phyloP scores from a whole-genome alignment of 2,329 filamentous ascomycete genomes.

The Pseudocercospora crystallina region DNA sequence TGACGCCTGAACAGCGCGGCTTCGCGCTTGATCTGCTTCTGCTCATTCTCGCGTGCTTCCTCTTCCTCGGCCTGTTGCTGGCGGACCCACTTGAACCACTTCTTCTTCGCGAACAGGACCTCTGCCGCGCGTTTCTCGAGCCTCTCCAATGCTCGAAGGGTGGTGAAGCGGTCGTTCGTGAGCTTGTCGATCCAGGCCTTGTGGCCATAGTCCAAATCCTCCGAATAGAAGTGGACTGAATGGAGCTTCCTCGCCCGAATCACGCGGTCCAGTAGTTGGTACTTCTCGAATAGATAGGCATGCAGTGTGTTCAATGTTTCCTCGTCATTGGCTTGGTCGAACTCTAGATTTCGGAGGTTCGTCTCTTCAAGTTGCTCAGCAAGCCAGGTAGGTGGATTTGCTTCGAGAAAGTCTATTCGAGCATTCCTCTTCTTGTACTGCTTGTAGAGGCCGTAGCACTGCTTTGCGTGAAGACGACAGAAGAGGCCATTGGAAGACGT shows the following conservation, averaged over 20 bases:
- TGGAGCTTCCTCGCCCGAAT: constrained; percentile 45
- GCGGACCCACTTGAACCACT: constrained; percentile 52
- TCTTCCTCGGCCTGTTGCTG: constrained; percentile 49
- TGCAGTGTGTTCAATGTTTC: constrained; percentile 41
- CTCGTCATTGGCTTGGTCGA: constrained; percentile 41
- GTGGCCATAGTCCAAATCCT: constrained; percentile 46
- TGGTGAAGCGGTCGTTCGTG: constrained; percentile 39
- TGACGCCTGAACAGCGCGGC: constrained; percentile 50
- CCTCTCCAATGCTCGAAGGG: constrained; percentile 43
- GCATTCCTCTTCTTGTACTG: constrained; percentile 52
- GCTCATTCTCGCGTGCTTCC: constrained; percentile 47
- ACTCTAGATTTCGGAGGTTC: constrained; percentile 43
- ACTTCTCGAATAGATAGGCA: constrained; percentile 41
- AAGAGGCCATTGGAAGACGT: constrained; percentile 19
- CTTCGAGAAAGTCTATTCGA: constrained; percentile 41
- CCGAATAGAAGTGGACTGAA: constrained; percentile 45
- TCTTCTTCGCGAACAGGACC: constrained; percentile 47
- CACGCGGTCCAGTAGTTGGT: constrained; percentile 42
- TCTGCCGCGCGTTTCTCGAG: constrained; percentile 45
- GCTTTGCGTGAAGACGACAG: constrained; percentile 44
- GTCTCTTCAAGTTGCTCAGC: not conserved
- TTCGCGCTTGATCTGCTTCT: constrained; percentile 51
- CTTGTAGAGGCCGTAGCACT: constrained; percentile 48
- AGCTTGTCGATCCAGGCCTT: constrained; percentile 42
- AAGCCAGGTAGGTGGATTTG: constrained; percentile 41